These are phyloP conservation scores for Otatea glauca DNA, from an alignment of 176 grass and related monocot genomes.

Conservation along the genomic window DNA sequence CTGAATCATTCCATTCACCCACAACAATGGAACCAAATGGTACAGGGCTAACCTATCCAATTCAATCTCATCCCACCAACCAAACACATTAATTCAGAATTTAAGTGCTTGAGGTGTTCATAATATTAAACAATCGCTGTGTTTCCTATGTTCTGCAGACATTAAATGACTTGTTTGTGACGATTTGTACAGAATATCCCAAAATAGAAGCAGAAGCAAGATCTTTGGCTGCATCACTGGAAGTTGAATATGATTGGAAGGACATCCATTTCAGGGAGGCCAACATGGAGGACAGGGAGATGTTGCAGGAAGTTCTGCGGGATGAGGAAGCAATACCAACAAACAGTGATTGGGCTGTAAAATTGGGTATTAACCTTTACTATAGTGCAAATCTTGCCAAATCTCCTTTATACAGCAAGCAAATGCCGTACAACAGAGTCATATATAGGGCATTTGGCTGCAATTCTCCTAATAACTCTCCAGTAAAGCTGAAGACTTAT, in stretches of 20 bases:
- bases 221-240: constrained; percentile 68
- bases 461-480: constrained; percentile 54
- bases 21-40: too few species aligned
- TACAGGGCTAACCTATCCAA: too few species aligned
- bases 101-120: constrained; percentile 23
- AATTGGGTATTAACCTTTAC: constrained; percentile 94
- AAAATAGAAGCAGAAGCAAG: constrained; percentile 93
- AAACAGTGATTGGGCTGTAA: constrained; percentile 91
- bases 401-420: constrained; percentile 81
- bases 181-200: constrained; percentile 76
- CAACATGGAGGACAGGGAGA: constrained; percentile 59
- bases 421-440: constrained; percentile 85
- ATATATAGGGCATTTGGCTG: constrained; percentile 81
- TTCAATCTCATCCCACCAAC: too few species aligned
- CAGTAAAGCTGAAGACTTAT: constrained; percentile 52
- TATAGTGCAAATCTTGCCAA: constrained; percentile 90
- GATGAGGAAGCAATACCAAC: constrained; percentile 84
- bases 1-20: too few species aligned
- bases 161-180: constrained; percentile 40
- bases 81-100: constrained; percentile 3
- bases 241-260: constrained; percentile 71
- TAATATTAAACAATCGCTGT: constrained; percentile 1
- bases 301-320: constrained; percentile 54
- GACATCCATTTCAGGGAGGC: constrained; percentile 73
- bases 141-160: constrained; percentile 33